phyloP scores from a whole-genome alignment of 148 eudicot species.

The Salicornia ramosissima region DNA sequence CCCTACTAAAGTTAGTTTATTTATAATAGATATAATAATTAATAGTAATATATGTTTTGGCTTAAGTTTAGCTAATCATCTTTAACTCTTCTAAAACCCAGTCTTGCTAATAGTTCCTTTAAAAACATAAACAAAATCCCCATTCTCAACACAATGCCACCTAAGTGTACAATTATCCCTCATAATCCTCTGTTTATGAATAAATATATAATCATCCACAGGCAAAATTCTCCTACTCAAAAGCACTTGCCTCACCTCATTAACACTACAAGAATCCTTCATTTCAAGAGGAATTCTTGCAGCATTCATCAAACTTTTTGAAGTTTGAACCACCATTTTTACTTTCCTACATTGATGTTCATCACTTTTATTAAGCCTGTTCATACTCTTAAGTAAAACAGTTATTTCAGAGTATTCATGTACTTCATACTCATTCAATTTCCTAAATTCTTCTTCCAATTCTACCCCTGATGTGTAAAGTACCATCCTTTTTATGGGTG shows the following conservation, averaged over 20 bases:
- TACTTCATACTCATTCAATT: conserved; percentile 55
- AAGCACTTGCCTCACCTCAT: conserved; percentile 46
- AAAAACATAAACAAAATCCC: conserved; percentile 51
- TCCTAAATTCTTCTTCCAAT: conserved; percentile 64
- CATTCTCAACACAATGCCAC: conserved; percentile 62
- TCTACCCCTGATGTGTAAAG: conserved; percentile 55
- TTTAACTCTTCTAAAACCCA: conserved; percentile 21
- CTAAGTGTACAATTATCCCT: conserved; percentile 62
- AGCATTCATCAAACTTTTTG: conserved; percentile 54
- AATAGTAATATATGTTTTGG: too few relatives aligned
- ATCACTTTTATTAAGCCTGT: conserved; percentile 32
- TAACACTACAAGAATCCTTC: conserved; percentile 57
- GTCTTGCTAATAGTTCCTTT: conserved; percentile 62
- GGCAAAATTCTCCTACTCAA: conserved; percentile 48
- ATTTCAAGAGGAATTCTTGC: conserved; percentile 72
- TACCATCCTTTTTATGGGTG: conserved; percentile 70
- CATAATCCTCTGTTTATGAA: conserved; percentile 96
- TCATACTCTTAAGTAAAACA: conserved; percentile 53
- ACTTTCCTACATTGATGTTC: conserved; percentile 59
- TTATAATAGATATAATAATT: too few relatives aligned
- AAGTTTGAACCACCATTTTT: conserved; percentile 65
- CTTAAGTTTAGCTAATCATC: too few relatives aligned
- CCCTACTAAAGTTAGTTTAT: too few relatives aligned
- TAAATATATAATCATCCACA: conserved; percentile 75
- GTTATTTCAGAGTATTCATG: conserved; percentile 48